These are phyloP conservation scores for Termitomyces heimii DNA, from an alignment of 768 basidiomycete genomes.

Conservation along the genomic window DNA sequence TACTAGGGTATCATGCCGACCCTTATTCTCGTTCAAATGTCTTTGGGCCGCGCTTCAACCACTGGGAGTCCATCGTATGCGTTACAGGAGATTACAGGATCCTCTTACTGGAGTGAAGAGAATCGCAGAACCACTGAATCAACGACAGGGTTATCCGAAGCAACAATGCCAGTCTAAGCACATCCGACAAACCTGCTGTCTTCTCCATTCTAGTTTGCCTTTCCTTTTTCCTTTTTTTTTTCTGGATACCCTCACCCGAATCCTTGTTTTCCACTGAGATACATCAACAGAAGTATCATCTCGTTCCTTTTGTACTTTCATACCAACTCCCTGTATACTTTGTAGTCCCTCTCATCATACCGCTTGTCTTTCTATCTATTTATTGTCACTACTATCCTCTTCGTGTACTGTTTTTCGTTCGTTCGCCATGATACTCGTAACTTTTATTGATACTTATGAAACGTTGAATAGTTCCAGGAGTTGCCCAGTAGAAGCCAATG, in stretches of 20 bases:
- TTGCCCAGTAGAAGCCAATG: not conserved
- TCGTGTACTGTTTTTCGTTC: not conserved
- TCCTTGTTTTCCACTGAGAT: not conserved
- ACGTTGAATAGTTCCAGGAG: not conserved
- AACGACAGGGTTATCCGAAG: not conserved
- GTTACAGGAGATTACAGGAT: not conserved
- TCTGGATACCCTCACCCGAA: not conserved
- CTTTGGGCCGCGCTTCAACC: slow-evolving; percentile 5
- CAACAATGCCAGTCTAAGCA: not conserved
- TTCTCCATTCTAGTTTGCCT: not conserved
- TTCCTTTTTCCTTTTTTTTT: not conserved
- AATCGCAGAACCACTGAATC: not conserved
- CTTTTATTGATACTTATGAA: too few relatives aligned
- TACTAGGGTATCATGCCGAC: slow-evolving; percentile 16
- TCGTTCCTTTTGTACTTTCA: not conserved
- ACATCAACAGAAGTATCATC: not conserved
- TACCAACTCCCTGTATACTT: not conserved
- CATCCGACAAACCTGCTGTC: not conserved
- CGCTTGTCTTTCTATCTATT: not conserved
- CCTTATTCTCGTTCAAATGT: slow-evolving; percentile 12
- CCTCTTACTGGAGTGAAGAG: slow-evolving; percentile 5
- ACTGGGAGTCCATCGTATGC: not conserved
- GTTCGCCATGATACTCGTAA: not conserved
- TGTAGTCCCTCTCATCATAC: not conserved
- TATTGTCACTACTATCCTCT: not conserved